Evolutionary conservation across 2,329 filamentous ascomycete species (phyloP), one percentile per base, ranked within the genome.

Genomic region (Microdochium paspali): DNA sequence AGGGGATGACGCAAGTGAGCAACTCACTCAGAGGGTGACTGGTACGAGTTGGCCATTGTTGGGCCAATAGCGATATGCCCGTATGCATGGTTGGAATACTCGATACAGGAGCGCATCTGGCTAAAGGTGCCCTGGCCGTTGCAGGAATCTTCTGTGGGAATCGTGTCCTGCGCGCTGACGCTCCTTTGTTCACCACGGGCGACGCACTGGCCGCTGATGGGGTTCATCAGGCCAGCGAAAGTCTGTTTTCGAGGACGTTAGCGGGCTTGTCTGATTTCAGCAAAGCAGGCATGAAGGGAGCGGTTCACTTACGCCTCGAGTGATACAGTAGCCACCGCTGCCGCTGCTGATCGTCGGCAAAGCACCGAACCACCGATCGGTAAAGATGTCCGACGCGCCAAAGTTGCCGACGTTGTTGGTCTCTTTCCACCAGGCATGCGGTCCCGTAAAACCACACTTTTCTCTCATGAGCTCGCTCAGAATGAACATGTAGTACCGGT

Each of bases 361-460:
- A 48, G 20, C 53, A 24, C 61, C 61, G 32, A 63, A 62, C 51
- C 58, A 62, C 44, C 54, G 32, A 25, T 35, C n/a, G n/a, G 57
- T 59, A 55, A 62, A 63, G 30, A 62, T 50, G 13, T 56, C 56
- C 3, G 58, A 52, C 47, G 56, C 50, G 39, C 51, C 42, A 45
- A 63, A 62, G 39, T 49, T 53, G 21, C 61, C 61, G 31, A 60
- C 58, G 54, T 61, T 61, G 48, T 58, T 58, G 54, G 60, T 62
- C 60, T 63, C 61, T 42, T 63, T 60, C 61, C 61, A 63, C 60
- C 60, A 63, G 20, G 58, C 53, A 50, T 62, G 55, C 12, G 59
- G 56, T 15, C 57, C 43, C 53, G 57, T 50, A 50, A 61, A 63
- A 30, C 59, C 60, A 42, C 61, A 63, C 54, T 63, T 60, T 28